phyloP scores from a whole-genome alignment of 257 asterid genomes.

The Solanum pimpinellifolium region DNA sequence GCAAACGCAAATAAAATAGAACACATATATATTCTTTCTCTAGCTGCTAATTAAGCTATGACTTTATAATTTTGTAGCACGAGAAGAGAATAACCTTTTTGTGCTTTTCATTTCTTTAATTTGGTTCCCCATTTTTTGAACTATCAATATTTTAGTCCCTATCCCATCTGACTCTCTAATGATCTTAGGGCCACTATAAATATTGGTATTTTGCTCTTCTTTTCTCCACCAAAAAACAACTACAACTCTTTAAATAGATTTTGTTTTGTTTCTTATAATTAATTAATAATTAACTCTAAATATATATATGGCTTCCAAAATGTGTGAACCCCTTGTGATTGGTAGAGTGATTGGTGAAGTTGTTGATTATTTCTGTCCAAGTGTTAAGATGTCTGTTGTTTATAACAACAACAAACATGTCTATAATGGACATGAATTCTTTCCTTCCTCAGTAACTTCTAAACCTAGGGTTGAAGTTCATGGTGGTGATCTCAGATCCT shows the following conservation, averaged over 20 bases:
- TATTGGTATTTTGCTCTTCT: slow-evolving; percentile 13
- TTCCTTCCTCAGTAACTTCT: slow-evolving; percentile 46
- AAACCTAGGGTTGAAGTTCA: slow-evolving; percentile 69
- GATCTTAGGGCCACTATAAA: slow-evolving; percentile 30
- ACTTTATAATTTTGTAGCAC: background rate
- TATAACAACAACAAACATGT: slow-evolving; percentile 59
- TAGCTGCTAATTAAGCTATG: background rate
- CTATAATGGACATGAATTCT: slow-evolving; percentile 72
- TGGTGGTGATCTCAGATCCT: slow-evolving; percentile 74
- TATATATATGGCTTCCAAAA: slow-evolving; percentile 4
- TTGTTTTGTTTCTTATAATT: background rate
- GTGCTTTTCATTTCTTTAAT: background rate
- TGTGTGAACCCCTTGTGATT: slow-evolving; percentile 48
- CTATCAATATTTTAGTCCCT: background rate
- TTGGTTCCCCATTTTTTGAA: slow-evolving; percentile 1
- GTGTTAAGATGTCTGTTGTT: slow-evolving; percentile 48
- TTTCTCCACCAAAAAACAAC: slow-evolving; percentile 4
- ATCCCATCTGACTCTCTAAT: background rate
- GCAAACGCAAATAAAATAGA: background rate
- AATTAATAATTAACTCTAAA: background rate
- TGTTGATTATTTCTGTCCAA: slow-evolving; percentile 38
- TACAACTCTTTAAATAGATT: background rate
- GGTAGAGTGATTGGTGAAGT: slow-evolving; percentile 86
- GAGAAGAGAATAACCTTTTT: background rate
- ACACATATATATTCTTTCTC: background rate